A percentile compares a stretch with the other conserved stretches of the same genome.
phyloP scores from a whole-genome alignment of 495 filamentous ascomycete species.

The Penicillium coprophilum region DNA sequence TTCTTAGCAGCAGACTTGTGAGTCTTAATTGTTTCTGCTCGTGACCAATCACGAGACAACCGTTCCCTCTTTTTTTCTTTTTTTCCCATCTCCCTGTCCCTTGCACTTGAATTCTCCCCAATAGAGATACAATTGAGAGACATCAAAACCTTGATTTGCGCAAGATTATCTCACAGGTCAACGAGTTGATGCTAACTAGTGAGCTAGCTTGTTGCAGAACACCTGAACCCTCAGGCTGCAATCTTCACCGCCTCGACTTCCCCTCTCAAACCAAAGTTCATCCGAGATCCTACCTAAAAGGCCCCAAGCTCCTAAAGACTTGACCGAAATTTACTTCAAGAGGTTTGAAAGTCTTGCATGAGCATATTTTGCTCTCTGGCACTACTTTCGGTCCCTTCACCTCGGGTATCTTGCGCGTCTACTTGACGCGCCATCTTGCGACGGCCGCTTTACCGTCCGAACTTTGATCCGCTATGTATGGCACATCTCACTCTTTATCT shows the following conservation, averaged over 20 bases:
- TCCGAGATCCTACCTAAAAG: constrained; percentile 17
- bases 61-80: constrained; percentile 3
- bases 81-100: background rate
- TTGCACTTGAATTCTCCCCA: constrained; percentile 2
- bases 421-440: constrained; percentile 41
- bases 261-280: constrained; percentile 28
- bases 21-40: constrained; percentile 12
- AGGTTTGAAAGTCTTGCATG: constrained; percentile 24
- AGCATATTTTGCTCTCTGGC: constrained; percentile 29
- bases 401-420: constrained; percentile 27
- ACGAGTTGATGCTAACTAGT: too few species aligned
- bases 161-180: background rate
- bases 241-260: constrained; percentile 30
- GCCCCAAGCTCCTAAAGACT: constrained; percentile 19
- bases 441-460: constrained; percentile 32
- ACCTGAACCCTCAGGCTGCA: constrained; percentile 16
- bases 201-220: background rate
- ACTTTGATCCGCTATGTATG: constrained; percentile 52
- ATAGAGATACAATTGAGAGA: background rate
- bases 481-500: constrained; percentile 50
- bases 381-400: constrained; percentile 23
- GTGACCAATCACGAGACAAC: constrained; percentile 32
- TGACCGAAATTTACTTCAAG: constrained; percentile 26
- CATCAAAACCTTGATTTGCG: constrained; percentile 1
- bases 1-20: constrained; percentile 7